Conservation (phyloP, 2,329 filamentous ascomycete species). For the Raffaelea albimanens region DNA sequence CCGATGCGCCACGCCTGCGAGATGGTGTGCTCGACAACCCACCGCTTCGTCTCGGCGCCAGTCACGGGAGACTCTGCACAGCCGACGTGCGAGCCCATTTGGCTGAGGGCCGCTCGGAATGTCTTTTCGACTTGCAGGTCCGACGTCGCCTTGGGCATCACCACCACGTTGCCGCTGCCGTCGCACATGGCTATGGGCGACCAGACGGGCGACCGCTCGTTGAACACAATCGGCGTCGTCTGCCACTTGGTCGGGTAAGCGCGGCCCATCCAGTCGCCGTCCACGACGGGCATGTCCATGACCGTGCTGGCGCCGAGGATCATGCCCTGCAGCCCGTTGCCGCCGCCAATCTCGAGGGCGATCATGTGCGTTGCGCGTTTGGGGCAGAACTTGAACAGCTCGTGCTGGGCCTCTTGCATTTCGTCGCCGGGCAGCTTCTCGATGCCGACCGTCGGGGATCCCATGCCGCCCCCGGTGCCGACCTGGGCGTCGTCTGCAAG, state of each 20-base stretch:
- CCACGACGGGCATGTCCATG: conserved; percentile 41
- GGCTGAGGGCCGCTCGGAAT: conserved; percentile 39
- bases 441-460: conserved; percentile 50
- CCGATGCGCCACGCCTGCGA: conserved; percentile 51
- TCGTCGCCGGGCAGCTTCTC: conserved; percentile 52
- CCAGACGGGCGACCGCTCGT: conserved; percentile 35
- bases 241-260: conserved; percentile 47
- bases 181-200: conserved; percentile 38
- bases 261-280: conserved; percentile 48
- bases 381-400: conserved; percentile 42
- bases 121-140: conserved; percentile 38
- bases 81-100: conserved; percentile 45
- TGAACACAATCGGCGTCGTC: conserved; percentile 28
- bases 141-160: conserved; percentile 37
- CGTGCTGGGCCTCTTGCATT: conserved; percentile 38
- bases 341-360: conserved; percentile 57
- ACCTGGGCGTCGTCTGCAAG: conserved; percentile 41
- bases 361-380: conserved; percentile 38
- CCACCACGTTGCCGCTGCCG: conserved; percentile 40
- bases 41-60: conserved; percentile 38
- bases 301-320: conserved; percentile 43
- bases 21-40: conserved; percentile 41
- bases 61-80: conserved; percentile 38
- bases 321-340: conserved; percentile 51
- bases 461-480: conserved; percentile 46